Conservation (phyloP, 169 alveolate genomes). For the Plasmodium inui region DNA sequence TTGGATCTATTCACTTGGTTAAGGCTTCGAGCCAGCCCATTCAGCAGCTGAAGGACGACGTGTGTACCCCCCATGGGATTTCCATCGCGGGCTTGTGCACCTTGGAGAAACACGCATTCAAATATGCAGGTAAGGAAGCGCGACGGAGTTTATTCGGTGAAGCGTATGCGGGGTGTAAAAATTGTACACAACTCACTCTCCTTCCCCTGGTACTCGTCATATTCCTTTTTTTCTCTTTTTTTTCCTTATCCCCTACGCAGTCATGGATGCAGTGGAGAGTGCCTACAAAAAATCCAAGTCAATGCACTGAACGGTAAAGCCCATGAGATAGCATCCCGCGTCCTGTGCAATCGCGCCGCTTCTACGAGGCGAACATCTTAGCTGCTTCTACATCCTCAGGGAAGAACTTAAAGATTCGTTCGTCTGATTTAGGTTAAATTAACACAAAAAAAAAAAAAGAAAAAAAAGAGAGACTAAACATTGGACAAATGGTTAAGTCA, state of each 20-base stretch:
- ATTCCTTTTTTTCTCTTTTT: background rate
- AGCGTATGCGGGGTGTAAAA: background rate
- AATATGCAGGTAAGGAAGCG: conserved; percentile 73
- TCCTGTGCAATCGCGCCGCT: background rate
- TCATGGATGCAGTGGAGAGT: conserved; percentile 74
- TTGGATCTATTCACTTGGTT: conserved; percentile 74
- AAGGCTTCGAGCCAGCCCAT: conserved; percentile 54
- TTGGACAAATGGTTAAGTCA: background rate
- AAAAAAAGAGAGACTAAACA: background rate
- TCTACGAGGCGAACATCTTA: background rate
- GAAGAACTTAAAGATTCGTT: conserved; percentile 10
- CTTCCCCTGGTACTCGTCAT: background rate
- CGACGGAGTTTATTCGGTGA: background rate
- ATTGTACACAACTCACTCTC: background rate
- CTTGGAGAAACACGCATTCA: conserved; percentile 77
- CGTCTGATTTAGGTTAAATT: background rate
- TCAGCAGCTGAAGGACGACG: conserved; percentile 78
- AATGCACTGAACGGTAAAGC: conserved; percentile 19
- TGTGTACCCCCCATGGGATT: conserved; percentile 84
- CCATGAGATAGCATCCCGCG: background rate
- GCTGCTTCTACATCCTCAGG: background rate
- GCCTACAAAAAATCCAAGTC: conserved; percentile 59
- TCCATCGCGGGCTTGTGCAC: conserved; percentile 80
- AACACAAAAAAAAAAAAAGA: background rate
- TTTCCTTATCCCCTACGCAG: background rate